These are phyloP conservation scores for Dentipellis fragilis DNA, from an alignment of 768 basidiomycete genomes.

Conservation along the genomic window DNA sequence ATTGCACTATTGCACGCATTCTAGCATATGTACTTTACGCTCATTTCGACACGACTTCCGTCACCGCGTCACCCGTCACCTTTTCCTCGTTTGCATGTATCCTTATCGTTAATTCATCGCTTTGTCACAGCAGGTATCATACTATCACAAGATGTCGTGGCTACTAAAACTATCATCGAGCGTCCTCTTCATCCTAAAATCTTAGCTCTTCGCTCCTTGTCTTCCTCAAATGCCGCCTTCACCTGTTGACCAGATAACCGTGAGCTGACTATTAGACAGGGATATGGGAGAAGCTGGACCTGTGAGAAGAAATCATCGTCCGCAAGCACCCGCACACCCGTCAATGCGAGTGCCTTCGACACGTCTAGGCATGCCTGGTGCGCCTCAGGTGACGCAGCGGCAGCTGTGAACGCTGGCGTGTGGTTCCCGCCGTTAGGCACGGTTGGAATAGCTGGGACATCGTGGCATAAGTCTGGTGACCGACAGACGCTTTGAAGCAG, in stretches of 20 bases:
- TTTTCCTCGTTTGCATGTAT: too few species aligned
- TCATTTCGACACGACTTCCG: too few species aligned
- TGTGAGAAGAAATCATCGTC: slow-evolving; percentile 54
- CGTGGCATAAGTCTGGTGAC: neutral
- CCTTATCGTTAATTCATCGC: too few species aligned
- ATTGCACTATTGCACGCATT: too few species aligned
- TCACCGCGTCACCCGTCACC: too few species aligned
- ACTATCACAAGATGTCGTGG: too few species aligned
- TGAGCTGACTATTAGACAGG: neutral
- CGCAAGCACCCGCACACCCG: slow-evolving; percentile 58
- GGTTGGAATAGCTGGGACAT: slow-evolving; percentile 59
- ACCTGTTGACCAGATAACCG: slow-evolving; percentile 1
- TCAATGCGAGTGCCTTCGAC: slow-evolving; percentile 61
- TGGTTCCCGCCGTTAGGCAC: slow-evolving; percentile 68
- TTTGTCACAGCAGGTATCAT: too few species aligned
- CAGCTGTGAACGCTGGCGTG: slow-evolving; percentile 53
- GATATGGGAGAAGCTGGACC: slow-evolving; percentile 26
- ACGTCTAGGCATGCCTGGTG: slow-evolving; percentile 61
- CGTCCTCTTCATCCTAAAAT: neutral
- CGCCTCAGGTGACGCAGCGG: slow-evolving; percentile 49
- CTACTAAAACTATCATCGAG: too few species aligned
- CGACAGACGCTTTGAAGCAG: neutral
- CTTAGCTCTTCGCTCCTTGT: neutral
- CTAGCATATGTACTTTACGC: too few species aligned
- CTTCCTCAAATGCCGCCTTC: slow-evolving; percentile 7